Base-by-base conservation (phyloP, 2,329 filamentous ascomycete genomes). In the Penicillium sp. region DNA sequence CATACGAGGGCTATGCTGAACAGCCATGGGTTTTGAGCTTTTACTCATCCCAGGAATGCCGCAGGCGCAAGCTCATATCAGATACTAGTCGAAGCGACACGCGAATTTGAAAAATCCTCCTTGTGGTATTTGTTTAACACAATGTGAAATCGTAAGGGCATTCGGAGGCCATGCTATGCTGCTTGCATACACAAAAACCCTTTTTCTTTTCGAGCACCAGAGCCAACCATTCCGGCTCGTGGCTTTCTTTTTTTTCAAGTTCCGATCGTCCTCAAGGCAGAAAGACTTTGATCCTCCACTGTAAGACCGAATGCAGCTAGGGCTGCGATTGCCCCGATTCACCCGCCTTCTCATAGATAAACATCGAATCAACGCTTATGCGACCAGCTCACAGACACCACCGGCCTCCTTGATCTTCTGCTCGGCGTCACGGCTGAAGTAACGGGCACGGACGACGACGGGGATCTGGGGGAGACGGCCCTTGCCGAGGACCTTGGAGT, bases 401-500 rank as follows among this genome's bases (percentile, higher is more conserved):
- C 95, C 95, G 74, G 93, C 93, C 81, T 95, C 91, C 79, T 90
- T 96, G 82, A 99, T 97, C 90, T 99, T 99, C 84, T 91, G 86
- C 89, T 99, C 95, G 70, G 95, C 95, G 79, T 96, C 88, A 79
- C 90, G 90, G 86, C 88, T 92, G 82, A 99, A 90, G 85, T 92
- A 98, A 79, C 95, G 86, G 71, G 95, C 93, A 77, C 91, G 91
- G 69, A 99, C 93, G 74, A 99, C 91, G 74, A 99, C 81, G 70
- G 95, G 95, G 74, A 98, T 87, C 76, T 93, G 84, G 75, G 95
- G 93, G 74, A 98, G 84, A 76, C 93, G 89, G 81, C 95, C 95
- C 88, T 99, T 99, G 79, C 95, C 96, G 78, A 99, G 90, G 70
- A 99, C 88, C 86, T 99, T 99, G 77, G 92, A 90, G 88, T 98